A percentile compares a stretch with the other conserved stretches of the same genome.
Evolutionary conservation across 768 basidiomycete genomes (phyloP).

Genomic region (Russula lepida): DNA sequence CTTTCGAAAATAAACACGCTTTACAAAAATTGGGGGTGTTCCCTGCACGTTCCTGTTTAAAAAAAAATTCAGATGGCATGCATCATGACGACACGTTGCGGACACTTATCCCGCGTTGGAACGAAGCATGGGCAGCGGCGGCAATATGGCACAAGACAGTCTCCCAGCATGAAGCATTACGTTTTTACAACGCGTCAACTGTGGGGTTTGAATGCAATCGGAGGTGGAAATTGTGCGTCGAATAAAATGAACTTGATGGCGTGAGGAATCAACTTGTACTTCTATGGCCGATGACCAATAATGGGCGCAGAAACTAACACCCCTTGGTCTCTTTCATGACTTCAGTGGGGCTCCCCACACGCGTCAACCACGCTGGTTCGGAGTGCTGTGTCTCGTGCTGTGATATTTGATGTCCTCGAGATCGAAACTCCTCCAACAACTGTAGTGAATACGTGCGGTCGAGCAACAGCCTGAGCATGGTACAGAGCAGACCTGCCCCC

Average conservation of each 20-base stretch:
- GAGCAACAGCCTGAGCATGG: neutral
- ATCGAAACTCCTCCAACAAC: constrained; percentile 2
- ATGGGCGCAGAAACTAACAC: neutral
- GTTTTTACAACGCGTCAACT: constrained; percentile 13
- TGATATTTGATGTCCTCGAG: neutral
- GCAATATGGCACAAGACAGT: constrained; percentile 11
- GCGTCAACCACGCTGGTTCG: constrained; percentile 7
- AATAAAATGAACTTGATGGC: constrained; percentile 12
- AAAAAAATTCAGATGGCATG: constrained; percentile 3
- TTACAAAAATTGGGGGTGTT: constrained; percentile 1
- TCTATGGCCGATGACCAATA: constrained; percentile 4
- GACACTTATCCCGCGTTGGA: constrained; percentile 1
- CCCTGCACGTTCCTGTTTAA: constrained; percentile 4
- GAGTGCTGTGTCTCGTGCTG: constrained; percentile 5
- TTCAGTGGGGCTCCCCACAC: constrained; percentile 2
- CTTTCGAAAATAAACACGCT: constrained; percentile 1
- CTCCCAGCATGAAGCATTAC: constrained; percentile 20
- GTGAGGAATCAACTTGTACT: constrained; percentile 14
- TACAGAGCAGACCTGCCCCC: neutral
- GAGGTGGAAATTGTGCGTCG: constrained; percentile 17
- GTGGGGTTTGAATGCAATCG: constrained; percentile 17
- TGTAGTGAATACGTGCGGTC: neutral
- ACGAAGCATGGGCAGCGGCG: constrained; percentile 11
- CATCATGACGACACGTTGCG: constrained; percentile 9
- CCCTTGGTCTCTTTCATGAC: neutral